Evolutionary conservation across 2,329 filamentous ascomycete genomes (phyloP), one percentile per base, ranked within the genome.

Genomic region (Calonectria leucothoes): DNA sequence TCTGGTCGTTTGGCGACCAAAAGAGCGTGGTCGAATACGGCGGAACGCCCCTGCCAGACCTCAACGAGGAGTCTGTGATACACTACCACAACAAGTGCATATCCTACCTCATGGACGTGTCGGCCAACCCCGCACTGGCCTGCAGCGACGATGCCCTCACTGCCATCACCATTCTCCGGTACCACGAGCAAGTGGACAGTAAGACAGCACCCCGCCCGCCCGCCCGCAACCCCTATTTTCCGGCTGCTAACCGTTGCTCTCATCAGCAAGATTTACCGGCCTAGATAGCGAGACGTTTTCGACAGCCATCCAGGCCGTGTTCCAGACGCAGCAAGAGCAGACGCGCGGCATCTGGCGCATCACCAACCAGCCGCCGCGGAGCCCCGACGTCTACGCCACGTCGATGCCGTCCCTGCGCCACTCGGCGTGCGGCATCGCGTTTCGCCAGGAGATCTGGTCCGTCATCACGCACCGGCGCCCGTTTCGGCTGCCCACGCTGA

Each of bases 11-110:
- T 6, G 65, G 66, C 49, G 67, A 73, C 27, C 65, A 66, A 4
- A 31, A 25, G 17, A 66, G 57, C 2, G 14, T 65, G 0, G 66
- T 76, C 2, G 65, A 75, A 17, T 76, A 75, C 39, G 64, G 71
- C n/a, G 74, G 74, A 6, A 67, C 69, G 5, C 42, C n/a, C 1
- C 48, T 76, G 10, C 74, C 74, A 1, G 65, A 66, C 2, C 64
- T 76, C 6, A 76, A 66, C 11, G 66, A 71, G 17, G 70, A 70
- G 48, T 75, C 72, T 2, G 67, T 69, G 25, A 76, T 76, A 12
- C 70, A 71, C 20, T 76, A 76, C 11, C 74, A 76, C 45, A 76
- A 75, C 67, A 76, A 73, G 33, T 76, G 74, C 55, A 76, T 76
- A n/a, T 73, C 74, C 0, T 64, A 73, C 17, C 74, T 76, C 0